Base-by-base conservation (phyloP, 148 eudicot genomes). In the Dianthus caryophyllus region DNA sequence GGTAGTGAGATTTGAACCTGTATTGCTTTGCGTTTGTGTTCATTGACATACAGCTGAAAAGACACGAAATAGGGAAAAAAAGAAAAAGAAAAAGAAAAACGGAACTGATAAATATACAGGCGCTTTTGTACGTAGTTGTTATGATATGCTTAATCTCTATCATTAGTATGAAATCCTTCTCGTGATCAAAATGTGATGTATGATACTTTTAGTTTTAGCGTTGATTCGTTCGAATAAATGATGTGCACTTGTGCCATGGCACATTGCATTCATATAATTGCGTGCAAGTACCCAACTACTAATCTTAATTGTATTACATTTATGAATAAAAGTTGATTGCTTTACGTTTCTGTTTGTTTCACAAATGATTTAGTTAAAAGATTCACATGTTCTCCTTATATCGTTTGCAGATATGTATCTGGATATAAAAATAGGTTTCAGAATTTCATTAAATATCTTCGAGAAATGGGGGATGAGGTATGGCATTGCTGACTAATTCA, bases 391-490 rank as follows among this genome's bases (percentile, higher is more conserved):
- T 21, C 18, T 39, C 36, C 33, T 39, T 39, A 51, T 74, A 47
- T 48, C 68, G 25, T 75, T 68, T 82, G 86, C 91, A 93, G 98
- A 20, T 93, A 93, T 66, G 90, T 93, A 47, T 93, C 98, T 22
- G 98, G 98, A 58, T 93, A 93, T 71, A 93, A 93, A 76, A 93
- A 93, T 66, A 77, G 98, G 65, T 93, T 93, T 81, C 98, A 93
- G 79, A 93, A 93, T 77, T 93, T 93, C 51, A 93, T 93, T 57
- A 89, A 64, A 61, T 85, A 93, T 77, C 83, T 93, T 22, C 86
- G 98, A 24, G 98, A 93, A 84, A 93, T 93, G 98, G 98, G 98
- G 18, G 98, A 93, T 73, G 98, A 93, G 96, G 98, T 93, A 87
- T 47, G 15, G 24, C 31, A 1, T 38, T 24, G 20, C 47, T 51